Base-by-base conservation (phyloP, 257 asterid species). In the Anisodus tanguticus region DNA sequence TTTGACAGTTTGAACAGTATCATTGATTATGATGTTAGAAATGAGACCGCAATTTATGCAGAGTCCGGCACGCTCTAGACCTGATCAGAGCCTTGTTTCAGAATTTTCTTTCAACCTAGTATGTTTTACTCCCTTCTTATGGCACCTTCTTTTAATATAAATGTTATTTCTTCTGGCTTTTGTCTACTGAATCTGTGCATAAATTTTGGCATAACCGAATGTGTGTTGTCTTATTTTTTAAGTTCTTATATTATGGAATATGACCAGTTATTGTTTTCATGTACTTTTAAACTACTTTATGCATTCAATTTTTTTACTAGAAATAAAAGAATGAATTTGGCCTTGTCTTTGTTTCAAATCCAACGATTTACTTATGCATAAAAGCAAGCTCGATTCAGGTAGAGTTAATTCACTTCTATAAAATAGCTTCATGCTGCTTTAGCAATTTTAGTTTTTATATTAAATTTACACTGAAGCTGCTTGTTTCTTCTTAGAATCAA, bases 61-160 rank as follows among this genome's bases (percentile, higher is more conserved):
- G 99, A 89, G 98, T 97, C 31, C 91, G 98, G 87, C 99, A 95
- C 90, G 99, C 98, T 59, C 98, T 97, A 74, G 97, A 95, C 90
- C 98, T 97, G 60, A 90, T 97, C 83, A 91, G 98, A 87, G 97
- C 91, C 71, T 83, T 95, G 53, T 95, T 97, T 89, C 93, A 90
- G 66, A 97, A 97, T 85, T 97, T 95, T 82, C 70, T 94, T 89
- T 90, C 98, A 70, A 82, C 95, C 62, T 89, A 89, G 99, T 97
- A 43, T 13, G 16, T 26, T 67, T 31, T 35, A 6, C 49, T 39
- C 11, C 16, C 9, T 31, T 66, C 11, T 13, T 37, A 6, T 49
- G 55, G 55, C 9, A 49, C 8, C 55, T 31, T 66, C 11, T 13
- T 37, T 39, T 37, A 12, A 6, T 12, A 5, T 6, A 31, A 67